phyloP scores from a whole-genome alignment of 768 basidiomycete genomes.

The Lactifluus pinguis region DNA sequence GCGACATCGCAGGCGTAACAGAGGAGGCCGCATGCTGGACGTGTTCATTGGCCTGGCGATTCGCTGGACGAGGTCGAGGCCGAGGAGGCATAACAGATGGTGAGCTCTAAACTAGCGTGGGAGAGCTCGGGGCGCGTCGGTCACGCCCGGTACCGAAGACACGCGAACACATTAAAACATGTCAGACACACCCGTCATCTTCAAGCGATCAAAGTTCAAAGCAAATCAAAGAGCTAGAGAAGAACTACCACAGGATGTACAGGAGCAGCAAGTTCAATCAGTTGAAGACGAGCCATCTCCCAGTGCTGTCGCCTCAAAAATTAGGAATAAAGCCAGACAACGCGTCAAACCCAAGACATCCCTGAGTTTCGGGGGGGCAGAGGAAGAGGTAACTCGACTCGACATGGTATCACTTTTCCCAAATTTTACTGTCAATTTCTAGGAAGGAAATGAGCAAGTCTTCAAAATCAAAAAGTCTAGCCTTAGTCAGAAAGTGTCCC shows the following conservation, averaged over 20 bases:
- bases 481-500: constrained; percentile 55
- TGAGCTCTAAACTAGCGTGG: constrained; percentile 10
- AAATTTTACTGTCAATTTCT: constrained; percentile 21
- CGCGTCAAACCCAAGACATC: constrained; percentile 55
- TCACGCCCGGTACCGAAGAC: neutral
- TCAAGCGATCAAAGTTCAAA: constrained; percentile 37
- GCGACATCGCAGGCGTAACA: neutral
- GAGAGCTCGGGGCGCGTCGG: neutral
- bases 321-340: constrained; percentile 60
- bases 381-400: constrained; percentile 43
- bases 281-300: constrained; percentile 40
- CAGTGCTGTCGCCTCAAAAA: constrained; percentile 49
- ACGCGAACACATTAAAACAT: constrained; percentile 15
- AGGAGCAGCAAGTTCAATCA: constrained; percentile 13
- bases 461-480: constrained; percentile 79
- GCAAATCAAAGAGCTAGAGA: constrained; percentile 33
- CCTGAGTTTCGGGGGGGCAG: constrained; percentile 74
- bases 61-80: constrained; percentile 19
- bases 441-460: constrained; percentile 53
- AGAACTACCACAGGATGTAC: constrained; percentile 22
- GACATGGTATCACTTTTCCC: neutral
- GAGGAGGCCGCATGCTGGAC: constrained; percentile 9
- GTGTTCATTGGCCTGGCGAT: constrained; percentile 9
- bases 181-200: constrained; percentile 29
- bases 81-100: constrained; percentile 14